Percentiles rank a stretch among this genome's conserved stretches.
phyloP scores from a whole-genome alignment of 2,329 filamentous ascomycete genomes.

The Taxawa tesnikishii region DNA sequence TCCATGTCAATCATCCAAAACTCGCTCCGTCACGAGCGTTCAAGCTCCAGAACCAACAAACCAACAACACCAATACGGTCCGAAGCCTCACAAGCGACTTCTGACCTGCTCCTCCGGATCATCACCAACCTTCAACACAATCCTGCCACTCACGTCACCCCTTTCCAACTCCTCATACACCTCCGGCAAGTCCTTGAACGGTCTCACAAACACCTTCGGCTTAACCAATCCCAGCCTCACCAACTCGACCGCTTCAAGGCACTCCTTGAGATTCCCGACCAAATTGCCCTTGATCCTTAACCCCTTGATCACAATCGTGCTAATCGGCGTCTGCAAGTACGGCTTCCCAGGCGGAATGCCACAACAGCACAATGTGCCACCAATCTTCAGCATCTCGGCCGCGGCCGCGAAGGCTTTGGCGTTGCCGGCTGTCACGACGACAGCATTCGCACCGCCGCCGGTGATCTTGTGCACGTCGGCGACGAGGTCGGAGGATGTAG shows the following conservation, averaged over 20 bases:
- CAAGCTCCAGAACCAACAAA: too few relatives aligned
- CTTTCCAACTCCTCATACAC: constrained; percentile 34
- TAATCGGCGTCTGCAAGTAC: constrained; percentile 27
- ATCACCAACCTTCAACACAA: constrained; percentile 28
- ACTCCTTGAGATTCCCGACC: constrained; percentile 32
- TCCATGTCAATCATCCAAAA: too few relatives aligned
- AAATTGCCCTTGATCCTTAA: constrained; percentile 31
- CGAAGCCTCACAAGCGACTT: too few relatives aligned
- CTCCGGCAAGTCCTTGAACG: constrained; percentile 27
- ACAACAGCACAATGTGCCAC: constrained; percentile 30
- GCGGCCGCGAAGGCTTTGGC: constrained; percentile 28
- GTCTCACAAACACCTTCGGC: constrained; percentile 27
- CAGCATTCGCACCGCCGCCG: constrained; percentile 26
- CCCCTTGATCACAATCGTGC: constrained; percentile 33
- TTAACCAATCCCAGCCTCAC: constrained; percentile 29
- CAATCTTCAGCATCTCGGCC: constrained; percentile 31
- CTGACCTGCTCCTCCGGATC: too few relatives aligned
- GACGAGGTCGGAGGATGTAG: constrained; percentile 18
- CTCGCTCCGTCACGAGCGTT: too few relatives aligned
- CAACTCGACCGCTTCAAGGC: constrained; percentile 32
- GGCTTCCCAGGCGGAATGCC: constrained; percentile 29
- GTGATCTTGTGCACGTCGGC: constrained; percentile 25
- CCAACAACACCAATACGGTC: too few relatives aligned
- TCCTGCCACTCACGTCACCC: constrained; percentile 28
- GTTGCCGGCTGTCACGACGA: constrained; percentile 29